Conservation (phyloP, 2,329 filamentous ascomycete species). For the Monosporascus sp. region DNA sequence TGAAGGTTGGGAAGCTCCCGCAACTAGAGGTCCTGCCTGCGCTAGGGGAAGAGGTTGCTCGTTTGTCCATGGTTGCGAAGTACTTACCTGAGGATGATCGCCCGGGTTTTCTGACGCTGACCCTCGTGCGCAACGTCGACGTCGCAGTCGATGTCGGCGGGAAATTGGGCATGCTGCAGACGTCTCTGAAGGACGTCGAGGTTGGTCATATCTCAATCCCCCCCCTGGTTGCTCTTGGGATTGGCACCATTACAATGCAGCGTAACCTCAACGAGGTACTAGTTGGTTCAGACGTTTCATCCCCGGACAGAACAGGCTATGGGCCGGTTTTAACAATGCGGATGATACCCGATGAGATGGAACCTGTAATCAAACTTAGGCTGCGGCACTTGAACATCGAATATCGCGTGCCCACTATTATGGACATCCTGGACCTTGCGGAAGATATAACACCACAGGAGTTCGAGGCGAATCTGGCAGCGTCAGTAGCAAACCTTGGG, state of each 20-base stretch:
- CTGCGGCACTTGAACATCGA: slow-evolving; percentile 80
- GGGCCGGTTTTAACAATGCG: slow-evolving; percentile 72
- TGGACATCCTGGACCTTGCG: slow-evolving; percentile 69
- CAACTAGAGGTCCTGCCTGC: slow-evolving; percentile 63
- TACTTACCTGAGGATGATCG: slow-evolving; percentile 95
- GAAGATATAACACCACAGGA: slow-evolving; percentile 66
- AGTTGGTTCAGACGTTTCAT: slow-evolving; percentile 46
- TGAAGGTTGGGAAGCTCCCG: slow-evolving; percentile 56
- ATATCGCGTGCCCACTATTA: slow-evolving; percentile 78
- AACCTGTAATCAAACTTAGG: slow-evolving; percentile 84
- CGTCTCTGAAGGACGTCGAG: slow-evolving; percentile 59
- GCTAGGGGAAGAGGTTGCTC: slow-evolving; percentile 73
- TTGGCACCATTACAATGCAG: slow-evolving; percentile 56
- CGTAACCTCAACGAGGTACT: slow-evolving; percentile 69
- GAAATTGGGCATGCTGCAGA: slow-evolving; percentile 59
- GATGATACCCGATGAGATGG: slow-evolving; percentile 90
- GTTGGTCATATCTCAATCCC: slow-evolving; percentile 80
- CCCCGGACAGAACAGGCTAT: slow-evolving; percentile 20
- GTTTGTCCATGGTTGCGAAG: slow-evolving; percentile 82
- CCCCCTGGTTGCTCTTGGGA: slow-evolving; percentile 71
- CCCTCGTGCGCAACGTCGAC: slow-evolving; percentile 59
- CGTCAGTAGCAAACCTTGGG: slow-evolving; percentile 73
- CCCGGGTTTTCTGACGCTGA: slow-evolving; percentile 76
- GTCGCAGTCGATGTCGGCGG: slow-evolving; percentile 59
- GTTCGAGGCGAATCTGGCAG: slow-evolving; percentile 68